Base-by-base conservation (phyloP, 441 rosid species). In the Erodium texanum region DNA sequence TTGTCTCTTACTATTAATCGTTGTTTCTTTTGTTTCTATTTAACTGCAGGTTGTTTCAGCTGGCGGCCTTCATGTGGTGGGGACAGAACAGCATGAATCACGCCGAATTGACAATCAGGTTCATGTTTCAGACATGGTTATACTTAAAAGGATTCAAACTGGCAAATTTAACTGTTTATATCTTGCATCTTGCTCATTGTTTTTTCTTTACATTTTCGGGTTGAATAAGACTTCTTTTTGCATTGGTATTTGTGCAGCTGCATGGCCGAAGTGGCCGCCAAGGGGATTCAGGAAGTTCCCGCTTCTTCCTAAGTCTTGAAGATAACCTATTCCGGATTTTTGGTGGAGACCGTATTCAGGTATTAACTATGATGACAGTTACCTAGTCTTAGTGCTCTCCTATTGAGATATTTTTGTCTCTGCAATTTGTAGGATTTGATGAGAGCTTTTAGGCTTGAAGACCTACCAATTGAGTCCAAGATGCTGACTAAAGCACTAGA, bases 221-320 rank as follows among this genome's bases (percentile, higher is more conserved):
- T 62, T 22, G 70, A 45, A 43, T 8, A 29, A 54, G 62, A 15
- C 32, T 2, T 66, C 15, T 38, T 67, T 27, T 27, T 27, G 1
- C 29, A 72, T 66, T 36, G 24, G 11, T 75, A 27, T 65, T 52
- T 75, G 67, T 70, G 32, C 80, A 93, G 98, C 84, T 93, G 66
- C 95, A 97, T 66, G 97, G 97, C 34, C 79, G 96, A 75, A 87
- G 87, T 84, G 97, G 98, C 64, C 85, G 98, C 69, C 98, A 93
- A 77, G 98, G 97, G 52, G 98, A 89, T 78, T 97, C 98, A 70
- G 98, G 98, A 77, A 84, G 98, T 81, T 93, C 98, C 50, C 96
- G 95, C 71, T 90, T 90, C 78, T 93, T 93, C 81, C 83, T 86
- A 24, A 90, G 97, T 84, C 97, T 90, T 71, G 98, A 93, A 85